phyloP scores from a whole-genome alignment of 495 filamentous ascomycete genomes.

The Cercophora sp. region DNA sequence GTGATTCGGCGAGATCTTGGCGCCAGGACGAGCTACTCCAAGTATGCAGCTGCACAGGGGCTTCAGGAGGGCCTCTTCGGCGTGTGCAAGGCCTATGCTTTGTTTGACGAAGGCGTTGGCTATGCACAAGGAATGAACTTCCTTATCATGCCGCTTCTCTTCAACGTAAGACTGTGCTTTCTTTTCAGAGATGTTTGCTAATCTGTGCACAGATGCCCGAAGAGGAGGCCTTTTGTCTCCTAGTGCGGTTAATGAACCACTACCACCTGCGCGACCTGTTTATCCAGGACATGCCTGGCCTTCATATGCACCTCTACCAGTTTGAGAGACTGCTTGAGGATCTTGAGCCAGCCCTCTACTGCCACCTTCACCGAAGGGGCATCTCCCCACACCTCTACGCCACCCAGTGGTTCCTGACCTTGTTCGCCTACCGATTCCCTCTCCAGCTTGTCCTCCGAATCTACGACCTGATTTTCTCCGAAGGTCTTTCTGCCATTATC shows the following conservation, averaged over 20 bases:
- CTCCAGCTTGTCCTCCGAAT: slow-evolving; percentile 93
- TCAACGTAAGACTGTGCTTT: slow-evolving; percentile 64
- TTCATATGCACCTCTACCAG: slow-evolving; percentile 89
- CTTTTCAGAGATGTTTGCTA: not conserved
- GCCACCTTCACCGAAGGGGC: slow-evolving; percentile 82
- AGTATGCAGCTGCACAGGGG: slow-evolving; percentile 80
- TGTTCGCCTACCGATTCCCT: slow-evolving; percentile 98
- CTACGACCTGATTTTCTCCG: slow-evolving; percentile 93
- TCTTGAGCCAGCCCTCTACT: slow-evolving; percentile 88
- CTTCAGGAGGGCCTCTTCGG: slow-evolving; percentile 94
- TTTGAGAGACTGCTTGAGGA: slow-evolving; percentile 95
- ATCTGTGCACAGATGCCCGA: slow-evolving; percentile 72
- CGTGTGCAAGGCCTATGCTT: slow-evolving; percentile 93
- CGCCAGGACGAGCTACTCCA: slow-evolving; percentile 91
- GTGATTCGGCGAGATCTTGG: slow-evolving; percentile 84
- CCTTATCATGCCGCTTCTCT: slow-evolving; percentile 92
- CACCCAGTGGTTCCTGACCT: slow-evolving; percentile 97
- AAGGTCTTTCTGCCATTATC: slow-evolving; percentile 87
- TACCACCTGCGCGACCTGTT: slow-evolving; percentile 93
- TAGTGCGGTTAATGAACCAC: slow-evolving; percentile 94
- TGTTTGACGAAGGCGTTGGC: slow-evolving; percentile 90
- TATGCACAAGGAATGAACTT: slow-evolving; percentile 99
- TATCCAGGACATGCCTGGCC: slow-evolving; percentile 90
- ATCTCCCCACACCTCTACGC: slow-evolving; percentile 92
- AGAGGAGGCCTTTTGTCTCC: slow-evolving; percentile 90